Evolutionary conservation across 1,284 basidiomycete genomes (phyloP), one percentile per base, ranked within the genome.

Genomic region (Malassezia cuniculi): DNA sequence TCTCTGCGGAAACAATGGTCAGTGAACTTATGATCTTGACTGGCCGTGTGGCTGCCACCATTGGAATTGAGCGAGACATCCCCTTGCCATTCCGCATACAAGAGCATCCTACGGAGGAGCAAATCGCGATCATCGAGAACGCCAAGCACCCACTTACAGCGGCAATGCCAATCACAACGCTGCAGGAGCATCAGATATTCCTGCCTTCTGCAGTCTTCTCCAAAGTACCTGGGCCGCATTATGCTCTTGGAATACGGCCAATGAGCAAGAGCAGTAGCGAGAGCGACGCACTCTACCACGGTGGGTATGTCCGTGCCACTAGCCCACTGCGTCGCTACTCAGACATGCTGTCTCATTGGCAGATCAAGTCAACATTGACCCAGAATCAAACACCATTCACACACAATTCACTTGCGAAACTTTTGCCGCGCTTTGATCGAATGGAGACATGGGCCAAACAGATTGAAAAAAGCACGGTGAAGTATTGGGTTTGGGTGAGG

Each of bases 291-390:
- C 31, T 64, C 1, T 36, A 36, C 0, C 2, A 14, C 4, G 39
- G 48, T 11, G 62, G 60, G 8, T 97, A 99, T 66, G 69, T 75
- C 8, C 76, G 83, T n/a, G 78, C 77, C 4, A 95, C 93, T 1
- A 84, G 80, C 3, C 93, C 93, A 0, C 70, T 99, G 33, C 75
- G 93, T 29, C 76, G 93, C 16, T 94, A 79, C 67, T 69, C 72
- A 27, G 93, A 99, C 69, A 69, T 95, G 53, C 63, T 93, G 5
- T 71, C 73, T 7, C 93, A 97, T 70, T 99, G 87, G 85, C 89
- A 95, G 68, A 77, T 99, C 68, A 90, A 94, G 65, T 72, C 78
- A 33, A 75, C 76, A 2, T 69, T 94, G 9, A 28, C 48, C 1
- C 38, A 38, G 11, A 14, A 20, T 3, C 24, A 22, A 5, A 15